A percentile compares a stretch with the other conserved stretches of the same genome.
These are phyloP conservation scores for Candida maris DNA, from an alignment of 805 yeast species.

Conservation along the genomic window DNA sequence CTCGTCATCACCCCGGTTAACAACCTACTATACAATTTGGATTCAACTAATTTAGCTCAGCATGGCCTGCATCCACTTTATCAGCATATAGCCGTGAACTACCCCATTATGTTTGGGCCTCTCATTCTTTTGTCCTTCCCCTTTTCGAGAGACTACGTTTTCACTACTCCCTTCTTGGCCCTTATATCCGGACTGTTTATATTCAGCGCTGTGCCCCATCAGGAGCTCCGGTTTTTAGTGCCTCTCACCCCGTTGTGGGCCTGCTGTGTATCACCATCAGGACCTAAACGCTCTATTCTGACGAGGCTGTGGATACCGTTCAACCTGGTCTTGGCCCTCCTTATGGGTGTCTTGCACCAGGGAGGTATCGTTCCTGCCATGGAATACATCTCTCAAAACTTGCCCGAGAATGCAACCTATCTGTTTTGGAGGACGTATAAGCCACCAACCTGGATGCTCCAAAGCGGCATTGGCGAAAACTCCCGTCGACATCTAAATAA, in stretches of 20 bases:
- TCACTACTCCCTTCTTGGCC: constrained; percentile 55
- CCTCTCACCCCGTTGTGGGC: constrained; percentile 75
- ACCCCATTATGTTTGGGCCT: constrained; percentile 86
- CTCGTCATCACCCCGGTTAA: constrained; percentile 70
- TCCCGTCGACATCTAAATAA: constrained; percentile 12
- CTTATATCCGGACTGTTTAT: constrained; percentile 56
- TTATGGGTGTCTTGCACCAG: constrained; percentile 86
- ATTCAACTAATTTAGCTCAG: constrained; percentile 50
- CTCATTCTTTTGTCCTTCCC: constrained; percentile 44
- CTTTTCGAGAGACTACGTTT: constrained; percentile 37
- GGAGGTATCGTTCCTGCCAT: constrained; percentile 81
- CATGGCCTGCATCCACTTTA: constrained; percentile 86
- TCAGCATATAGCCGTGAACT: constrained; percentile 68
- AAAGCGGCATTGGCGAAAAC: neutral
- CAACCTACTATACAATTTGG: constrained; percentile 68
- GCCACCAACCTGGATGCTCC: constrained; percentile 82
- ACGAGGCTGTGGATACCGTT: constrained; percentile 55
- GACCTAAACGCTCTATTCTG: constrained; percentile 24
- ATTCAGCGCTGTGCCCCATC: constrained; percentile 81
- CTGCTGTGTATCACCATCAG: constrained; percentile 40
- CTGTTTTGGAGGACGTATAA: constrained; percentile 94
- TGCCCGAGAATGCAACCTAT: constrained; percentile 34
- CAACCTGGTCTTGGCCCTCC: constrained; percentile 51
- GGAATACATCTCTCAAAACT: constrained; percentile 31
- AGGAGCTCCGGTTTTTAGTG: constrained; percentile 81